Evolutionary conservation across 164 flowering plant genomes (phyloP).

Genomic region (Chimonanthus praecox): DNA sequence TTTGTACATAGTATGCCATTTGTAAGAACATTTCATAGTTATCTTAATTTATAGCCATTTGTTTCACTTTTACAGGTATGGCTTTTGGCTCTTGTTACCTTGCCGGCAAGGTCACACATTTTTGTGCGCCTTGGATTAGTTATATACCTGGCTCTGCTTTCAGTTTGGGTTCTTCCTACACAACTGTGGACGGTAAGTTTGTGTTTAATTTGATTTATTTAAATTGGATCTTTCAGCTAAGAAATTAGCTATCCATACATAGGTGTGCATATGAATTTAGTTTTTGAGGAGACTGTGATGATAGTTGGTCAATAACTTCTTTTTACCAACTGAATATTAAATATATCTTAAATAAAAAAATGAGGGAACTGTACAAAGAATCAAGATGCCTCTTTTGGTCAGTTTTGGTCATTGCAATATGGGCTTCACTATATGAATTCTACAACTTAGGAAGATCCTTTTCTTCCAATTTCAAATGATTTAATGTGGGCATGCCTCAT

Average conservation of each 20-base stretch:
- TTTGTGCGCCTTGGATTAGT: slow-evolving; percentile 75
- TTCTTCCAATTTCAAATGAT: too few relatives aligned
- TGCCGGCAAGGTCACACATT: slow-evolving; percentile 80
- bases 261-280: too few relatives aligned
- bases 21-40: neutral
- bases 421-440: too few relatives aligned
- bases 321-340: too few relatives aligned
- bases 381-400: too few relatives aligned
- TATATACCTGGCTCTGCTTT: slow-evolving; percentile 51
- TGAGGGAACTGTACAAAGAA: too few relatives aligned
- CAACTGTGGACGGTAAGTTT: slow-evolving; percentile 67
- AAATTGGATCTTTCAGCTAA: neutral
- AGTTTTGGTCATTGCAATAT: too few relatives aligned
- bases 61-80: slow-evolving; percentile 58
- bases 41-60: neutral
- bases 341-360: too few relatives aligned
- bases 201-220: neutral
- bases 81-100: slow-evolving; percentile 71
- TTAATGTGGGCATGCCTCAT: too few relatives aligned
- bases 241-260: neutral
- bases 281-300: too few relatives aligned
- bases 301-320: too few relatives aligned
- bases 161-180: slow-evolving; percentile 67
- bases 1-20: neutral
- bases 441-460: too few relatives aligned